A percentile compares a stretch with the other conserved stretches of the same genome.
phyloP scores from a whole-genome alignment of 495 filamentous ascomycete species.

The Neurospora sp. region DNA sequence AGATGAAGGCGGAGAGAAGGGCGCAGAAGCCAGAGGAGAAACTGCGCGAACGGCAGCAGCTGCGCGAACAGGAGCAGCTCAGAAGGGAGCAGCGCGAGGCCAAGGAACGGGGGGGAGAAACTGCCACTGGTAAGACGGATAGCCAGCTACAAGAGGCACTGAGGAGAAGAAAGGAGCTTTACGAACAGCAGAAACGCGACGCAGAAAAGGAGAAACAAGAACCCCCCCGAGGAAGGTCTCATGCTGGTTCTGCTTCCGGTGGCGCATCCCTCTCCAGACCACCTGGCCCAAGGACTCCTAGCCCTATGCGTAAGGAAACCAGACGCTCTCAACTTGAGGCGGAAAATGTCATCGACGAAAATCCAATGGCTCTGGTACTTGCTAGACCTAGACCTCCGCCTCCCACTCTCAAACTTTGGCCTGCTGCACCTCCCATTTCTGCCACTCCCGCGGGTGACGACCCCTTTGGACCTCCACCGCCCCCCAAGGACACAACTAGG shows the following conservation, averaged over 20 bases:
- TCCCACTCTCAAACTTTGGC: background rate
- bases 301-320: background rate
- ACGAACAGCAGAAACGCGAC: background rate
- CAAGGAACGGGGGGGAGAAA: too few species aligned
- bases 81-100: background rate
- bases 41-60: background rate
- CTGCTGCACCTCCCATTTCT: background rate
- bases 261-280: too few species aligned
- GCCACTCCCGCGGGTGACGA: background rate
- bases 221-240: background rate
- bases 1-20: background rate
- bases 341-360: background rate
- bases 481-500: background rate
- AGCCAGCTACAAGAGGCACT: background rate
- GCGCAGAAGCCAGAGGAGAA: background rate
- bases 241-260: background rate
- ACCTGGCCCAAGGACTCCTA: background rate
- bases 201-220: background rate
- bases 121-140: background rate
- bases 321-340: background rate
- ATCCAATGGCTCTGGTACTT: background rate
- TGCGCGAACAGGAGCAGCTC: background rate
- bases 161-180: background rate
- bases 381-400: background rate
- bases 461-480: background rate